Evolutionary conservation across 352 stramenopile species (phyloP).

Genomic region (Pythium dissotocum): DNA sequence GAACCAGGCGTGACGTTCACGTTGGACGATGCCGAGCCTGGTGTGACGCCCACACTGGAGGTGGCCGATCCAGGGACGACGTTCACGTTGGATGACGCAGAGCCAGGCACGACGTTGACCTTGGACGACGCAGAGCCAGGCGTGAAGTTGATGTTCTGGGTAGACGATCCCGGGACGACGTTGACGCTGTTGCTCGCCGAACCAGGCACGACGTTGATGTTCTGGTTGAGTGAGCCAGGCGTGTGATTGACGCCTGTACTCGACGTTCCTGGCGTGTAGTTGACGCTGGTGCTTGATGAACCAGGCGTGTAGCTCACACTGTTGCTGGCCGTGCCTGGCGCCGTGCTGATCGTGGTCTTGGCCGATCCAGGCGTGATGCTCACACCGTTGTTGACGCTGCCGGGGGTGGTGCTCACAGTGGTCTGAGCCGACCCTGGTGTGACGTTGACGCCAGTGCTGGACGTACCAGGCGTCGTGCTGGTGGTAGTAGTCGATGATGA

Average conservation of each 20-base stretch:
- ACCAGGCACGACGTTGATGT: slow-evolving; percentile 4
- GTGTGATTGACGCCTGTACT: neutral
- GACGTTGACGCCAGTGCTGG: neutral
- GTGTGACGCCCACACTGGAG: no score
- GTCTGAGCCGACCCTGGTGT: neutral
- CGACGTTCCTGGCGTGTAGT: neutral
- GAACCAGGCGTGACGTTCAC: no score
- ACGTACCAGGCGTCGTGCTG: no score
- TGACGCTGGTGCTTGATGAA: neutral
- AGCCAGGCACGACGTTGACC: neutral
- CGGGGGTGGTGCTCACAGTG: neutral
- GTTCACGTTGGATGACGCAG: neutral
- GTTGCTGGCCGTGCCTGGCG: no score
- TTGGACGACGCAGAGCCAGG: neutral
- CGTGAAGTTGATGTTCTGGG: no score
- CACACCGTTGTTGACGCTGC: neutral
- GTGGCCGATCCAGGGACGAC: neutral
- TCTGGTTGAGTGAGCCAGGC: neutral
- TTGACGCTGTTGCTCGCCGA: slow-evolving; percentile 9
- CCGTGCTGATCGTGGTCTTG: neutral
- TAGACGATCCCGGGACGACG: slow-evolving; percentile 1
- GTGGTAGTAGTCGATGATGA: no score
- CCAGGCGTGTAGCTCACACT: neutral
- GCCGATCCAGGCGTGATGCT: neutral
- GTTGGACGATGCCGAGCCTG: no score